Evolutionary conservation across 345 rosid species (phyloP).

Genomic region (Excoecaria agallocha): DNA sequence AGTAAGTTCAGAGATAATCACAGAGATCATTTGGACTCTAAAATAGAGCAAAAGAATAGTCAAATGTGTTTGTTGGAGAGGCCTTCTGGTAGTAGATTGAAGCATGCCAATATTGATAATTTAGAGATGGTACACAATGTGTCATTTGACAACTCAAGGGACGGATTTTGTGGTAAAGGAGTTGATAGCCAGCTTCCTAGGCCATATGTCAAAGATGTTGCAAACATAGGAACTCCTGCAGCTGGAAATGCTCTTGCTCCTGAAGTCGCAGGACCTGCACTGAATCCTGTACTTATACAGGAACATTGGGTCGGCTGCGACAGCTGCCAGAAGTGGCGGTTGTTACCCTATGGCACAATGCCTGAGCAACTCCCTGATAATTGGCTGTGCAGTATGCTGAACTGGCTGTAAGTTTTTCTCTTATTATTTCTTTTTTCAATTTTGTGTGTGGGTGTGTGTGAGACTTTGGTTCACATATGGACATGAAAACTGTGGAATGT

Average conservation of each 20-base stretch:
- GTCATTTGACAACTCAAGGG: conserved; percentile 30
- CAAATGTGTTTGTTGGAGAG: conserved; percentile 9
- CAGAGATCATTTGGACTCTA: conserved; percentile 21
- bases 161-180: conserved; percentile 28
- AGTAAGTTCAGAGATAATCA: conserved; percentile 24
- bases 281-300: conserved; percentile 25
- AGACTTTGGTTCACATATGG: background rate
- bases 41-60: conserved; percentile 19
- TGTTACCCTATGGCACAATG: conserved; percentile 48
- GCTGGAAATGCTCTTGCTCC: conserved; percentile 31
- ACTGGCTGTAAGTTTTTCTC: conserved; percentile 72
- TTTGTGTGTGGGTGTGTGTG: too few relatives aligned
- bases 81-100: conserved; percentile 27
- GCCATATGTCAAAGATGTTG: conserved; percentile 29
- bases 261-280: conserved; percentile 32
- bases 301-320: conserved; percentile 69
- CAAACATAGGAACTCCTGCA: conserved; percentile 18
- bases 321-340: conserved; percentile 65
- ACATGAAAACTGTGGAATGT: background rate
- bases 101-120: conserved; percentile 21
- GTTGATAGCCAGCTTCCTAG: conserved; percentile 26
- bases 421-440: background rate
- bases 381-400: conserved; percentile 77
- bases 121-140: conserved; percentile 24
- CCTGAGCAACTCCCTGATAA: conserved; percentile 59